These are phyloP conservation scores for Paulownia fortunei DNA, from an alignment of 257 asterid genomes.

Conservation along the genomic window DNA sequence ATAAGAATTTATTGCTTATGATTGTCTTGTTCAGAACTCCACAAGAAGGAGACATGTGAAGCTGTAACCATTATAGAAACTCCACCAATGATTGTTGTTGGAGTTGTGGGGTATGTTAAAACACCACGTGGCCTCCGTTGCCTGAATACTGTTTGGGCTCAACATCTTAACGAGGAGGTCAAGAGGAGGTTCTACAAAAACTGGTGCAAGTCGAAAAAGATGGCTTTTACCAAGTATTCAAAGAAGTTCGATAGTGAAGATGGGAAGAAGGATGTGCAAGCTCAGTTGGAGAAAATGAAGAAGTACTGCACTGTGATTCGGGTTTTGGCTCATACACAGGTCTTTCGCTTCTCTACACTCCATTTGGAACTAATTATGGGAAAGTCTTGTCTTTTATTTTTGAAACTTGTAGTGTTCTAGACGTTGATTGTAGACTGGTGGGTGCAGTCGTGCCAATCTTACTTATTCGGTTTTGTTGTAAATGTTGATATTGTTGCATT, in stretches of 20 bases:
- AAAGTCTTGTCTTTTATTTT: neutral
- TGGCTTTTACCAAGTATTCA: constrained; percentile 70
- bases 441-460: neutral
- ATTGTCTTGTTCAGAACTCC: constrained; percentile 55
- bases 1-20: neutral
- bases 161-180: constrained; percentile 78
- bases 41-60: constrained; percentile 88
- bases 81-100: constrained; percentile 84
- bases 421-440: neutral
- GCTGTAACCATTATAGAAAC: constrained; percentile 84
- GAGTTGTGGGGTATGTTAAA: constrained; percentile 81
- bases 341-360: constrained; percentile 14
- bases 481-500: neutral
- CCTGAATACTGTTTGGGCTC: constrained; percentile 77
- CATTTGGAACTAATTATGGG: neutral
- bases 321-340: constrained; percentile 86
- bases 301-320: constrained; percentile 73
- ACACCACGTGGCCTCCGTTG: constrained; percentile 86
- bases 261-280: constrained; percentile 64
- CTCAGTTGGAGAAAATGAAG: constrained; percentile 76
- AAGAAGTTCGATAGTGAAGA: constrained; percentile 66
- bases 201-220: constrained; percentile 80
- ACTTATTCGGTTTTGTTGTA: neutral
- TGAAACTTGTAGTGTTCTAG: neutral
- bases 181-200: constrained; percentile 82